A percentile compares a stretch with the other conserved stretches of the same genome.
These are phyloP conservation scores for Blastocrithidia nonstop DNA, from an alignment of 208 protist species.

Conservation along the genomic window DNA sequence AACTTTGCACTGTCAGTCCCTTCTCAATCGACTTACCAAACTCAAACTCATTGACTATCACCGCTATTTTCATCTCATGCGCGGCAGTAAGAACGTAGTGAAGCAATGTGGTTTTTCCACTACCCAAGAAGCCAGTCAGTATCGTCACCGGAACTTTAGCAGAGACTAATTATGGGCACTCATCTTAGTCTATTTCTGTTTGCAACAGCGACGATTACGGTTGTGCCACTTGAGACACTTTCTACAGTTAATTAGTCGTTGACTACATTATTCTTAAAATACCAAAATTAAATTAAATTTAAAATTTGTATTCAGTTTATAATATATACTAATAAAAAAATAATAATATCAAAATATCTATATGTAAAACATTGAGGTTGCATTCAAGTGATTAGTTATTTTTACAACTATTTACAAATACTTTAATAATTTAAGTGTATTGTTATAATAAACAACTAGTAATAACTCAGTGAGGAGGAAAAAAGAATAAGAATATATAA, in stretches of 20 bases:
- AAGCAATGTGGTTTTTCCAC: conserved; percentile 89
- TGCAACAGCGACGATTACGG: no score
- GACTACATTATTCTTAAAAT: background rate
- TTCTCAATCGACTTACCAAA: conserved; percentile 86
- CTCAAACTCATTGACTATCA: conserved; percentile 91
- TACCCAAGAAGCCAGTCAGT: conserved; percentile 90
- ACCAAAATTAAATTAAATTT: background rate
- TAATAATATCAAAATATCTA: background rate
- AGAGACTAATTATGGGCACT: conserved; percentile 66
- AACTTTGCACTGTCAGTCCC: conserved; percentile 78
- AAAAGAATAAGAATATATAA: no score
- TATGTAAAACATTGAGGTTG: background rate
- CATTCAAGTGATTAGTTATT: conserved; percentile 1
- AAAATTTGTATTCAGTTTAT: background rate
- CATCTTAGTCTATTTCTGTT: conserved; percentile 43
- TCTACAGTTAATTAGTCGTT: background rate
- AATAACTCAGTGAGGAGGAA: no score
- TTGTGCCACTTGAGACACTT: background rate
- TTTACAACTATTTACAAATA: background rate
- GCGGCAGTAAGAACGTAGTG: conserved; percentile 83
- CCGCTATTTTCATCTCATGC: conserved; percentile 83
- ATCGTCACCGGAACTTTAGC: conserved; percentile 79
- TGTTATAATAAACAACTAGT: no score
- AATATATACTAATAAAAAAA: background rate
- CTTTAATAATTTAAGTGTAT: no score